phyloP scores from a whole-genome alignment of 192 early-diverging fungal species.

The Paraglomus brasilianum region DNA sequence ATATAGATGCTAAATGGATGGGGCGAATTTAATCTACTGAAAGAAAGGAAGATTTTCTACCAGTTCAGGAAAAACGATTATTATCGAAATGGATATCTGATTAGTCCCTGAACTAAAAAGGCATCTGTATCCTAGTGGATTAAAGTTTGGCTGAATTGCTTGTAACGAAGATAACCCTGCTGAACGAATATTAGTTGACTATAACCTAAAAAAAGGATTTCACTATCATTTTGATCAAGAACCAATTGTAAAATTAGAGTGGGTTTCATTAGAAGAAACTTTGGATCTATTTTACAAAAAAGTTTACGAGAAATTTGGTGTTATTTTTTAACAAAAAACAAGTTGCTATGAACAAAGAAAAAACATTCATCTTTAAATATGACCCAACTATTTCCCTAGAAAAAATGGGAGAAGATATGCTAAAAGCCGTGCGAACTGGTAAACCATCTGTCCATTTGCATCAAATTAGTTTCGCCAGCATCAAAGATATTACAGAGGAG shows the following conservation, averaged over 20 bases:
- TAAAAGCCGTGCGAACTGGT: not conserved
- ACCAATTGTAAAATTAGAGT: constrained; percentile 1
- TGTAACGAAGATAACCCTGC: constrained; percentile 2
- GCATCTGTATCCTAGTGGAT: not conserved
- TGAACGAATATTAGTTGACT: constrained; percentile 12
- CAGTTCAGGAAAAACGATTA: constrained; percentile 13
- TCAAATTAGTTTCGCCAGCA: not conserved
- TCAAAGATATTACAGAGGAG: not conserved
- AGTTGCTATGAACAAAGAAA: not conserved
- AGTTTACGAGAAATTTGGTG: not conserved
- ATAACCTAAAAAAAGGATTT: constrained; percentile 7
- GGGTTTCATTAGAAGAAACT: not conserved
- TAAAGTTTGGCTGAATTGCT: constrained; percentile 20
- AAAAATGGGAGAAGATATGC: not conserved
- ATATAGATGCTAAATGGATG: constrained; percentile 20
- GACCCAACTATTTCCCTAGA: not conserved
- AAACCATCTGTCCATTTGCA: not conserved
- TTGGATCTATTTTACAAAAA: not conserved
- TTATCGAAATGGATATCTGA: constrained; percentile 13
- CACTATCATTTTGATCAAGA: not conserved
- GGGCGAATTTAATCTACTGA: not conserved
- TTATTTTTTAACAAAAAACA: not conserved
- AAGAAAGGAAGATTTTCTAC: constrained; percentile 3
- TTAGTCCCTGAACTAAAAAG: constrained; percentile 5
- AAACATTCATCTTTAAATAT: constrained; percentile 14